phyloP scores from a whole-genome alignment of 169 alveolate genomes.

The Plasmodium knowlesi region DNA sequence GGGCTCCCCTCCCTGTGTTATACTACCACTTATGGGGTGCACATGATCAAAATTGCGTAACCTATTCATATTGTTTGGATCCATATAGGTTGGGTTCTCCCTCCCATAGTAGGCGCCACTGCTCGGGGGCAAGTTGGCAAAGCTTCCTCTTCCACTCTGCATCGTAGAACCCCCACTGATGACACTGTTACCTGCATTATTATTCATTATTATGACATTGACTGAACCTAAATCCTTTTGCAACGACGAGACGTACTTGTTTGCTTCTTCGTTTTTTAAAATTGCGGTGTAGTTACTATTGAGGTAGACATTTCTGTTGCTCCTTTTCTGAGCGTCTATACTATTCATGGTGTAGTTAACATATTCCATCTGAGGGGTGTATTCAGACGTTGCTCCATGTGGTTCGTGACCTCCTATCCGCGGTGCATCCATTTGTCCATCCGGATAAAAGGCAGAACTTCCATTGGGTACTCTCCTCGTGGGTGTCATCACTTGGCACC shows the following conservation, averaged over 20 bases:
- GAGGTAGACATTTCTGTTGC: constrained; percentile 33
- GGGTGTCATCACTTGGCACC: background rate
- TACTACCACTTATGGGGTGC: background rate
- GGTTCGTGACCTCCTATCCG: background rate
- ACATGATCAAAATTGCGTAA: background rate
- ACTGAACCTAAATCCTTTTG: constrained; percentile 19
- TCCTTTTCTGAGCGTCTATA: background rate
- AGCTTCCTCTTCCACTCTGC: background rate
- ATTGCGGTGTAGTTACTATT: constrained; percentile 38
- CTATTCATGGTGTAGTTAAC: background rate
- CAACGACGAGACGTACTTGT: constrained; percentile 19
- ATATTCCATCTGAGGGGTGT: background rate
- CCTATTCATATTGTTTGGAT: constrained; percentile 11
- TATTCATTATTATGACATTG: constrained; percentile 28
- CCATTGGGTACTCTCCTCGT: background rate
- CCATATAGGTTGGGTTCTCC: background rate
- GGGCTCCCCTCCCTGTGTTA: background rate
- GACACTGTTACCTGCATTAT: background rate
- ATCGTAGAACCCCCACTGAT: background rate
- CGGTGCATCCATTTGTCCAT: background rate
- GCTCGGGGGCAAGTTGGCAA: background rate
- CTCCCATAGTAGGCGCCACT: background rate
- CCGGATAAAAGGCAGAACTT: background rate
- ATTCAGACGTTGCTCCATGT: background rate
- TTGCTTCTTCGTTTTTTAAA: constrained; percentile 32